phyloP scores from a whole-genome alignment of 768 basidiomycete genomes.

The Panus rudis region DNA sequence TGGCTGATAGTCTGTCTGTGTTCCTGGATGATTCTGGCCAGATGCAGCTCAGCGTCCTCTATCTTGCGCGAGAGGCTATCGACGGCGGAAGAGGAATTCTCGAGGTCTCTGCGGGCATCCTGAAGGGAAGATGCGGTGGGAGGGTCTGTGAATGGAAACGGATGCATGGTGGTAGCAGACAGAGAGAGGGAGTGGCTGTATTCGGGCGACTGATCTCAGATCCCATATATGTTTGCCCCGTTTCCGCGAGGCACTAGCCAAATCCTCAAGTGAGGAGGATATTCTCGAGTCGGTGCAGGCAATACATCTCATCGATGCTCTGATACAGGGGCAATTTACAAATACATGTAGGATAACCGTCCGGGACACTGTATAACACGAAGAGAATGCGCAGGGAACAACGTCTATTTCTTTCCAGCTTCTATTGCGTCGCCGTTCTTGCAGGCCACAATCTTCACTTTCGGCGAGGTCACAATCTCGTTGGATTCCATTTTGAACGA shows the following conservation, averaged over 20 bases:
- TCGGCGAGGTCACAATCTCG: slow-evolving; percentile 61
- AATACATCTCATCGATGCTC: too few relatives aligned
- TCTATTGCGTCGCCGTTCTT: slow-evolving; percentile 91
- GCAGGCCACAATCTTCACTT: slow-evolving; percentile 98
- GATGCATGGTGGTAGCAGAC: slow-evolving; percentile 21
- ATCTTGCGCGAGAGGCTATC: slow-evolving; percentile 41
- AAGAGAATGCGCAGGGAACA: too few relatives aligned
- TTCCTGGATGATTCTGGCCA: slow-evolving; percentile 53
- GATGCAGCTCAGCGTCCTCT: slow-evolving; percentile 42
- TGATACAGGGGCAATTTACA: too few relatives aligned
- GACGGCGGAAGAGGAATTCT: slow-evolving; percentile 18
- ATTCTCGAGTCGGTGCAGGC: too few relatives aligned
- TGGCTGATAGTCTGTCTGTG: slow-evolving; percentile 46
- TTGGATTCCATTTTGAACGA: slow-evolving; percentile 94
- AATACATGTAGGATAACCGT: too few relatives aligned
- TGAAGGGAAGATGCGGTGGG: slow-evolving; percentile 49
- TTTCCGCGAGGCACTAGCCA: too few relatives aligned
- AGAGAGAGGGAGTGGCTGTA: not conserved
- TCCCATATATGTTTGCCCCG: too few relatives aligned
- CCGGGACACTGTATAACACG: too few relatives aligned
- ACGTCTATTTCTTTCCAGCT: slow-evolving; percentile 66
- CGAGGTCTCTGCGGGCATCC: slow-evolving; percentile 44
- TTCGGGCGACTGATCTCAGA: not conserved
- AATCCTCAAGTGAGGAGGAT: too few relatives aligned
- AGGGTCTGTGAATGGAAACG: slow-evolving; percentile 41